phyloP scores from a whole-genome alignment of 805 yeast genomes.

The Ogataea philodendri region DNA sequence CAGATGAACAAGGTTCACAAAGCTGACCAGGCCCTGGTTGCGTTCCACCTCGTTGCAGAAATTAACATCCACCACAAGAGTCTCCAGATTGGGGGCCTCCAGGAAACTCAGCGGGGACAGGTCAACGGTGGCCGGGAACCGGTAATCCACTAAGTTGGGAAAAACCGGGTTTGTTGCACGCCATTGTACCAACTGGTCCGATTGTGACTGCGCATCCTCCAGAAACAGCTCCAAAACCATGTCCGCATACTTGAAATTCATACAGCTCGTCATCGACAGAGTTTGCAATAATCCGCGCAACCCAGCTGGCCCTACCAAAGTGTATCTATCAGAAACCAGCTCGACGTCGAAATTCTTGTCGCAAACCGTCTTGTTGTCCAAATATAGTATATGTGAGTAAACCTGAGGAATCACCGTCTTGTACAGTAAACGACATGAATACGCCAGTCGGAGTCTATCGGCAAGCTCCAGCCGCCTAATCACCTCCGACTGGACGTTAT shows the following conservation, averaged over 20 bases:
- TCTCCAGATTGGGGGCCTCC: conserved; percentile 28
- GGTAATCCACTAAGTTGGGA: conserved; percentile 20
- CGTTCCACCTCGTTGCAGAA: conserved; percentile 29
- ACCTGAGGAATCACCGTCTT: conserved; percentile 23
- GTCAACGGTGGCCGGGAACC: conserved; percentile 22
- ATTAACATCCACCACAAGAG: conserved; percentile 28
- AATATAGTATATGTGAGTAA: conserved; percentile 22
- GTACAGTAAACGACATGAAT: conserved; percentile 23
- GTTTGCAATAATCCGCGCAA: conserved; percentile 20
- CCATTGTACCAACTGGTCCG: conserved; percentile 27
- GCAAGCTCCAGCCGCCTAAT: conserved; percentile 15
- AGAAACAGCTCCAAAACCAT: conserved; percentile 27
- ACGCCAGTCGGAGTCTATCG: conserved; percentile 22
- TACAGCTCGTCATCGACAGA: conserved; percentile 15
- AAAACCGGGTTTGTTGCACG: conserved; percentile 18
- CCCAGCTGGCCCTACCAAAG: conserved; percentile 16
- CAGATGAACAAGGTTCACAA: conserved; percentile 24
- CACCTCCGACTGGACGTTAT: conserved; percentile 25
- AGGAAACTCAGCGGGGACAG: conserved; percentile 27
- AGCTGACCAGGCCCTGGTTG: conserved; percentile 25
- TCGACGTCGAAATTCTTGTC: conserved; percentile 19
- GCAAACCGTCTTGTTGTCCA: conserved; percentile 6
- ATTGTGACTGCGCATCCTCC: conserved; percentile 20
- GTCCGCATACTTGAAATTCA: conserved; percentile 26
- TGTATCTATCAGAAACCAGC: conserved; percentile 20